Evolutionary conservation across 2,329 filamentous ascomycete genomes (phyloP).

Genomic region (Penicillium frequentans): DNA sequence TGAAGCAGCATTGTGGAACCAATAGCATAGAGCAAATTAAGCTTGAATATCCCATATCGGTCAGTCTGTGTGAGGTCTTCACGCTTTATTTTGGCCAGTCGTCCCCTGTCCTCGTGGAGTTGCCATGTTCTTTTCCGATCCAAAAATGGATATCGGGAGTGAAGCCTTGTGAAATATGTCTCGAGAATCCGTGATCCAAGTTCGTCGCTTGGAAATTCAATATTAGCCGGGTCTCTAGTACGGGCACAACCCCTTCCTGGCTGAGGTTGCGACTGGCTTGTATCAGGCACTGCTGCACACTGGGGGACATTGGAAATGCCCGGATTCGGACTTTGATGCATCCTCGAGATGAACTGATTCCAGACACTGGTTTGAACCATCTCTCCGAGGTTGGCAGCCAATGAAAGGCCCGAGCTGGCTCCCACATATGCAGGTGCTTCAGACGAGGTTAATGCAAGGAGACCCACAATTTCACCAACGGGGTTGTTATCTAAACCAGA

Average conservation of each 20-base stretch:
- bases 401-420: constrained; percentile 50
- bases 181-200: constrained; percentile 47
- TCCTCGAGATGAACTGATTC: constrained; percentile 49
- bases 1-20: constrained; percentile 52
- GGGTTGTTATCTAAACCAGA: constrained; percentile 35
- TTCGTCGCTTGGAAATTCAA: constrained; percentile 50
- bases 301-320: constrained; percentile 18
- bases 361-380: constrained; percentile 57
- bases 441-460: constrained; percentile 46
- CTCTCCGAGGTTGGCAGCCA: constrained; percentile 52
- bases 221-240: constrained; percentile 31
- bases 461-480: constrained; percentile 50
- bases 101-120: constrained; percentile 44
- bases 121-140: constrained; percentile 48
- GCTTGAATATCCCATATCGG: constrained; percentile 51
- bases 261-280: constrained; percentile 14
- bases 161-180: constrained; percentile 48
- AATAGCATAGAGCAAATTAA: constrained; percentile 56
- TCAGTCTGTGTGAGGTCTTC: constrained; percentile 36
- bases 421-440: constrained; percentile 53
- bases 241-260: constrained; percentile 13
- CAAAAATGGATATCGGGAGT: constrained; percentile 53
- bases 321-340: constrained; percentile 16
- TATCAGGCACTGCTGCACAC: background rate
- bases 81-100: constrained; percentile 37